A percentile compares a stretch with the other conserved stretches of the same genome.
Evolutionary conservation across 176 grass and related monocot species (phyloP).

Genomic region (Tillandsia leiboldiana): DNA sequence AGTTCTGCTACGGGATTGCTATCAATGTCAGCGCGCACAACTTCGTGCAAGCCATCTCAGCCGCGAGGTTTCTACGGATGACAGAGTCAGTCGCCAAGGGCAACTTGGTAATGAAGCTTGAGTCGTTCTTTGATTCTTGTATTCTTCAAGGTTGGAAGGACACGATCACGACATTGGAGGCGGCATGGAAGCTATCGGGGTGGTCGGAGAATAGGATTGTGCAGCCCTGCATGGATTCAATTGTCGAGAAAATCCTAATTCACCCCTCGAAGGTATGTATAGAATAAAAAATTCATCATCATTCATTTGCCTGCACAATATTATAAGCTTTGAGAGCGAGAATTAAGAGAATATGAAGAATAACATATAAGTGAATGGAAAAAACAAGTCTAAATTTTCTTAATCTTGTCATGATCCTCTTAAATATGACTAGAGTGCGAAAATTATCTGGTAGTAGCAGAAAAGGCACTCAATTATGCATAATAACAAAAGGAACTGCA

Average conservation of each 20-base stretch:
- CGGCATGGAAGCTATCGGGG: conserved; percentile 53
- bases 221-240: conserved; percentile 72
- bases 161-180: conserved; percentile 41
- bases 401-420: no score
- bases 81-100: conserved; percentile 67
- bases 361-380: no score
- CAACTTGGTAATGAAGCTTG: conserved; percentile 69
- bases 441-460: no score
- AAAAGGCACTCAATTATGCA: no score
- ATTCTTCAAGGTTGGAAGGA: conserved; percentile 87
- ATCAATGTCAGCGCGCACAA: conserved; percentile 74
- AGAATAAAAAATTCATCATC: no score
- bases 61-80: conserved; percentile 77
- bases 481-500: no score
- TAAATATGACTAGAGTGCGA: no score
- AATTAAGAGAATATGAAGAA: no score
- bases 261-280: conserved; percentile 40
- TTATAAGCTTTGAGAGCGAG: background rate
- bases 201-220: conserved; percentile 75
- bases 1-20: conserved; percentile 91
- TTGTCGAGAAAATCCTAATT: conserved; percentile 77
- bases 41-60: conserved; percentile 47
- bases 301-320: background rate
- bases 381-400: no score
- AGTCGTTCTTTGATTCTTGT: conserved; percentile 64